These are phyloP conservation scores for Alternaria metachromatica DNA, from an alignment of 2,329 filamentous ascomycete species.

Conservation along the genomic window DNA sequence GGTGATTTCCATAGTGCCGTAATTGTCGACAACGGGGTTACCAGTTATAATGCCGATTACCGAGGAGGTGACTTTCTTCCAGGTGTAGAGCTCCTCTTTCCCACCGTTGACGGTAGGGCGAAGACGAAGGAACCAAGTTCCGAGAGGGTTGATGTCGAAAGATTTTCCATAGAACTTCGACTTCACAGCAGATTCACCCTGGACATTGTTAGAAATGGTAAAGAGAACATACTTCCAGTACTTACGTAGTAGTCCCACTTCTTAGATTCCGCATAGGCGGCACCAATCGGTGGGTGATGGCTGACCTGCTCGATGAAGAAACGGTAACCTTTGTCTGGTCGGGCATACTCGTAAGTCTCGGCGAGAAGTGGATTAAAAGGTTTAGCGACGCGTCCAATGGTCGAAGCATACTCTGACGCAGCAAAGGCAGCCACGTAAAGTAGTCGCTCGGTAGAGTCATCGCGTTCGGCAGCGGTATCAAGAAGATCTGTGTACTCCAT, in stretches of 20 bases:
- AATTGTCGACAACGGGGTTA: conserved; percentile 96
- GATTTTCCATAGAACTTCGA: conserved; percentile 98
- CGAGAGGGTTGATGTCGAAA: conserved; percentile 94
- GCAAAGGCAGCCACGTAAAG: conserved; percentile 96
- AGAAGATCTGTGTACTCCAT: conserved; percentile 97
- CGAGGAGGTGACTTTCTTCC: conserved; percentile 98
- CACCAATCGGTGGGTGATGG: conserved; percentile 94
- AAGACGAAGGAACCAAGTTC: conserved; percentile 93
- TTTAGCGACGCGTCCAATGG: conserved; percentile 94
- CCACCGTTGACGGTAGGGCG: conserved; percentile 71
- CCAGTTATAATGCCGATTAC: conserved; percentile 99
- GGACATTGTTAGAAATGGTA: conserved; percentile 18
- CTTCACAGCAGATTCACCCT: conserved; percentile 91
- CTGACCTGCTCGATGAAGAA: conserved; percentile 99
- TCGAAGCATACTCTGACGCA: conserved; percentile 94
- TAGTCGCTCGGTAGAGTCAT: conserved; percentile 88
- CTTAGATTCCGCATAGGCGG: conserved; percentile 88
- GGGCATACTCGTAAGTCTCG: conserved; percentile 95
- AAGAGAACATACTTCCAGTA: background rate
- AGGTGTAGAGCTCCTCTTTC: conserved; percentile 87
- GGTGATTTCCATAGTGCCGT: conserved; percentile 95
- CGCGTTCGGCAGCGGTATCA: conserved; percentile 82
- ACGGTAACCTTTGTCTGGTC: conserved; percentile 95
- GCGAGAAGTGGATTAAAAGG: conserved; percentile 96
- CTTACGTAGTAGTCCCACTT: conserved; percentile 89